phyloP scores from a whole-genome alignment of 768 basidiomycete species.

The Trametes cubensis region DNA sequence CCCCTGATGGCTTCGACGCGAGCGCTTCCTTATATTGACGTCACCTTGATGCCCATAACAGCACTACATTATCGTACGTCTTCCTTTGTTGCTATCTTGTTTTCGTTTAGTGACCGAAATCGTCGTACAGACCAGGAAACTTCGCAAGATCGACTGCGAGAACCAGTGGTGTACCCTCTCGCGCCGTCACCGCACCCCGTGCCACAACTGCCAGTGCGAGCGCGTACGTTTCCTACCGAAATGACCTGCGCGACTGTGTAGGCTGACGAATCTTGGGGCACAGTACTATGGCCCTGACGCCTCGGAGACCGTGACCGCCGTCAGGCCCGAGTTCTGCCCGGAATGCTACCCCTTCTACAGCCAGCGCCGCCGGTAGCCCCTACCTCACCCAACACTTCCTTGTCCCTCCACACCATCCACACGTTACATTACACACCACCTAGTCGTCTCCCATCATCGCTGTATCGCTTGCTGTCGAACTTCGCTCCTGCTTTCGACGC shows the following conservation, averaged over 20 bases:
- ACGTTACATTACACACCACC: neutral
- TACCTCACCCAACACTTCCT: neutral
- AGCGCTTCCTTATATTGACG: conserved; percentile 28
- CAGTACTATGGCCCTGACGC: conserved; percentile 76
- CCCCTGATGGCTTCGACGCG: conserved; percentile 15
- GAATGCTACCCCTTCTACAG: conserved; percentile 36
- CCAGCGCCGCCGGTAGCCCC: conserved; percentile 25
- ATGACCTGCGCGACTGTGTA: conserved; percentile 8
- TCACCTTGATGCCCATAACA: conserved; percentile 27
- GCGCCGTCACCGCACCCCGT: conserved; percentile 42
- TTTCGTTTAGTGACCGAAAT: conserved; percentile 14
- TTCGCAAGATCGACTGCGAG: conserved; percentile 58
- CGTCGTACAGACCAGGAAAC: conserved; percentile 48
- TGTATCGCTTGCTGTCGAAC: conserved; percentile 18
- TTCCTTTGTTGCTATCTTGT: conserved; percentile 17
- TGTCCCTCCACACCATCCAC: neutral
- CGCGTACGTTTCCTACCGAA: conserved; percentile 37
- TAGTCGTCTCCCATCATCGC: conserved; percentile 3
- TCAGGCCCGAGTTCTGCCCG: conserved; percentile 46
- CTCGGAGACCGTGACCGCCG: conserved; percentile 58
- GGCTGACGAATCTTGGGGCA: neutral
- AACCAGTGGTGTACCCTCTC: conserved; percentile 48
- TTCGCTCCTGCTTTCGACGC: conserved; percentile 2
- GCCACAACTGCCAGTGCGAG: conserved; percentile 47
- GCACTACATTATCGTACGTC: conserved; percentile 72